Percentiles rank a stretch among this genome's conserved stretches.
Evolutionary conservation across 208 protist species (phyloP).

Genomic region (Jaenimonas drosophilae): DNA sequence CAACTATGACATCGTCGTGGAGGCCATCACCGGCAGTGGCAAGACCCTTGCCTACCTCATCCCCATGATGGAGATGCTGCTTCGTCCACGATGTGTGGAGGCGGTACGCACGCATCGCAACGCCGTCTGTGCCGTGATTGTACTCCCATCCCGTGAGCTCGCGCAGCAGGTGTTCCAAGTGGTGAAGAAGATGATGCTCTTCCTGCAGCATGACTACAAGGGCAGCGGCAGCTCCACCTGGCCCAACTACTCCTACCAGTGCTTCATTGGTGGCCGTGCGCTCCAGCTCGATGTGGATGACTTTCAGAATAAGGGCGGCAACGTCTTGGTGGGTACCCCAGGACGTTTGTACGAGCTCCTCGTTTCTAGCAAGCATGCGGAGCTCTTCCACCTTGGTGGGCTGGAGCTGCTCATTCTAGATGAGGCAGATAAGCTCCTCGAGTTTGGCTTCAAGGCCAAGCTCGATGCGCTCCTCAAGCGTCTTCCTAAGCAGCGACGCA

Average conservation of each 20-base stretch:
- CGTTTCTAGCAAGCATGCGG: constrained; percentile 70
- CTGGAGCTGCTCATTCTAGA: constrained; percentile 91
- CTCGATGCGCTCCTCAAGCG: constrained; percentile 84
- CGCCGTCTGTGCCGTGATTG: constrained; percentile 77
- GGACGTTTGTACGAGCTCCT: constrained; percentile 87
- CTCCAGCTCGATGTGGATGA: constrained; percentile 67
- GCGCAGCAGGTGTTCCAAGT: constrained; percentile 90
- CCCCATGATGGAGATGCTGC: constrained; percentile 83
- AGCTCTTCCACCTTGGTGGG: constrained; percentile 55
- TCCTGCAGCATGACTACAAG: constrained; percentile 40
- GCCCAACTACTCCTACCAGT: constrained; percentile 74
- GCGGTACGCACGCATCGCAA: constrained; percentile 35
- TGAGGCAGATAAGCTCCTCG: constrained; percentile 90
- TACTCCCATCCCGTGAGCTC: constrained; percentile 91
- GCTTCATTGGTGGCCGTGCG: constrained; percentile 87
- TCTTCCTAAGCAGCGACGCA: constrained; percentile 87
- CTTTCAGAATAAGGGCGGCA: constrained; percentile 69
- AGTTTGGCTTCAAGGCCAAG: constrained; percentile 90
- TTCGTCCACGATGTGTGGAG: constrained; percentile 43
- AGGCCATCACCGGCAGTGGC: constrained; percentile 91
- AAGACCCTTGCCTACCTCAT: constrained; percentile 93
- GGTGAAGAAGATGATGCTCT: constrained; percentile 64
- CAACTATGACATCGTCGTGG: constrained; percentile 89
- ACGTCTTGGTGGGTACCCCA: constrained; percentile 88
- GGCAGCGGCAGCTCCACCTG: constrained; percentile 16